Base-by-base conservation (phyloP, 768 basidiomycete species). In the Sistotremastrum niveocremeum region DNA sequence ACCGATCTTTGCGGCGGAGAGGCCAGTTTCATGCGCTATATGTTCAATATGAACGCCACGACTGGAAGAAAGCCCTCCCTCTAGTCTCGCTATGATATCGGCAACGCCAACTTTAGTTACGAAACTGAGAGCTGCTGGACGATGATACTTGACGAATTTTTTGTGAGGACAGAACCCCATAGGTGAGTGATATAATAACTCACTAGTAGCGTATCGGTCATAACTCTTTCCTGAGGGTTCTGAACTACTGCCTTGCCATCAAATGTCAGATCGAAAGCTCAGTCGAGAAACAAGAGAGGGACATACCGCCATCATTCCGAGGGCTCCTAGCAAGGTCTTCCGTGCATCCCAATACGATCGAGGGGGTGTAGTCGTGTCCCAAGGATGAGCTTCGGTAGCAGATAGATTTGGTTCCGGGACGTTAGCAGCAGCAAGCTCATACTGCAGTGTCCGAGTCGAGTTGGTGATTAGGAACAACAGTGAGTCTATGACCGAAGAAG, bases 111-210 rank as follows among this genome's bases (percentile, higher is more conserved):
- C 38, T 9, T 36, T 32, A 11, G 42, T 42, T 31, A 48, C 38
- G 32, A 48, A 48, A 30, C 44, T 45, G n/a, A 43, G 42, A 29
- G 42, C 46, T 5, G 46, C 46, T n/a, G 46, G 46, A 31, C 44
- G 46, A 39, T 48, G 46, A 32, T 48, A 48, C 46, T 48, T 20
- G 29, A 34, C 9, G 7, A 32, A 45, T 31, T 34, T 6, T 20
- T 20, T 20, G 20, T 20, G 2, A 20, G 20, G 20, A 20, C 20
- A 20, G 20, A 20, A 20, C 20, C 20, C 20, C 20, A 20, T 20
- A 20, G 20, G 20, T 20, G 20, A 20, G 20, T 20, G 20, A 20
- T 20, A 20, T 20, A 20, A 20, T 20, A 20, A 48, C 42, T 4
- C 6, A 48, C 46, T 7, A 31, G 34, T 42, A 45, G 42, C 8